Conservation (phyloP, 1,284 basidiomycete genomes). For the Malassezia yamatoensis region DNA sequence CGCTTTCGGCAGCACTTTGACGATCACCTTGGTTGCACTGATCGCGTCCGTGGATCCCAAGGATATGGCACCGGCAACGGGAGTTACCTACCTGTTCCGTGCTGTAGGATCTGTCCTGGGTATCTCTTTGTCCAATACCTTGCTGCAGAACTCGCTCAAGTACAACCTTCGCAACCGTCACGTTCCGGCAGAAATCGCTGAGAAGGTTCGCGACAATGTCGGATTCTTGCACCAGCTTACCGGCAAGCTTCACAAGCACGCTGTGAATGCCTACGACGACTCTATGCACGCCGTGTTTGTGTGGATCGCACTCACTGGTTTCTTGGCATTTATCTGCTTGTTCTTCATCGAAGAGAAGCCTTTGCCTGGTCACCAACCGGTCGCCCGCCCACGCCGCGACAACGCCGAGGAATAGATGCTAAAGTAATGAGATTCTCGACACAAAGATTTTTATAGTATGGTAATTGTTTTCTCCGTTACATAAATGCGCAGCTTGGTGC, state of each 20-base stretch:
- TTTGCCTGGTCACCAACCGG: constrained; percentile 41
- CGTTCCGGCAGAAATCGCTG: constrained; percentile 40
- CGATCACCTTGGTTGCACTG: constrained; percentile 47
- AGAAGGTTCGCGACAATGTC: constrained; percentile 44
- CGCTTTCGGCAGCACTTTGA: constrained; percentile 45
- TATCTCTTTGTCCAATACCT: constrained; percentile 47
- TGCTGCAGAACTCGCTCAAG: constrained; percentile 48
- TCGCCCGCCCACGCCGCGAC: constrained; percentile 9
- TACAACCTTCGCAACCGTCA: constrained; percentile 30
- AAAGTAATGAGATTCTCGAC: too few species aligned
- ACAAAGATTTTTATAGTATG: too few species aligned
- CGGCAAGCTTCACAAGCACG: constrained; percentile 21
- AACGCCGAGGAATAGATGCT: constrained; percentile 3
- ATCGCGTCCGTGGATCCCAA: constrained; percentile 48
- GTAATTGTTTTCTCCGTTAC: too few species aligned
- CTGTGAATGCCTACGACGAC: constrained; percentile 45
- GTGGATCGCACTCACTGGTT: constrained; percentile 38
- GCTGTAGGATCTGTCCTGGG: constrained; percentile 49
- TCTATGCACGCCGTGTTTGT: constrained; percentile 49
- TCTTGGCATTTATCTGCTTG: constrained; percentile 40
- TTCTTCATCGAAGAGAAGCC: constrained; percentile 46
- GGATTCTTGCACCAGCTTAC: constrained; percentile 11
- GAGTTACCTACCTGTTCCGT: constrained; percentile 49
- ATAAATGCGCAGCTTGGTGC: too few species aligned
- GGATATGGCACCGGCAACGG: constrained; percentile 48